Evolutionary conservation across 1,284 basidiomycete species (phyloP).

Genomic region (Malassezia caprae): DNA sequence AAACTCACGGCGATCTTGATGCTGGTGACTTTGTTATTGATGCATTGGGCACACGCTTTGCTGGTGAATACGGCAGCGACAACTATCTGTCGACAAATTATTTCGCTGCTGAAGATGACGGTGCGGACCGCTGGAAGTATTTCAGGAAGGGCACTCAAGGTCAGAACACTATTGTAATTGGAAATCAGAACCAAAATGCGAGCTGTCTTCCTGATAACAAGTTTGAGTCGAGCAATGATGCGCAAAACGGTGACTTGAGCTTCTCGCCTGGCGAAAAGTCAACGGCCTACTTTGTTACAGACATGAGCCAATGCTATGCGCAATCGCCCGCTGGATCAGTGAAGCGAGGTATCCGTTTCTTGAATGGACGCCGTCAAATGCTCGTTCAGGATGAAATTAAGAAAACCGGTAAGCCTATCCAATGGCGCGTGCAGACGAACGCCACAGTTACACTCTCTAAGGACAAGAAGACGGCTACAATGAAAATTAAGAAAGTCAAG

Average conservation of each 20-base stretch:
- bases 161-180: constrained; percentile 84
- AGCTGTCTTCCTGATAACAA: constrained; percentile 57
- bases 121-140: constrained; percentile 38
- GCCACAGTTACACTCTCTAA: constrained; percentile 53
- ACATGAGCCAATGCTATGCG: constrained; percentile 72
- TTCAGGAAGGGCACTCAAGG: constrained; percentile 94
- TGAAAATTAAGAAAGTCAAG: constrained; percentile 56
- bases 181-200: constrained; percentile 70
- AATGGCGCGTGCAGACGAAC: constrained; percentile 96
- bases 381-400: constrained; percentile 54
- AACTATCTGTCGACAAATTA: constrained; percentile 59
- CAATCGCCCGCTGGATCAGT: constrained; percentile 54
- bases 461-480: constrained; percentile 55
- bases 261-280: constrained; percentile 58
- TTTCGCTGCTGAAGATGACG: constrained; percentile 34
- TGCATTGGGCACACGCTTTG: constrained; percentile 86
- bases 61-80: constrained; percentile 81
- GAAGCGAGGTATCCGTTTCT: constrained; percentile 72
- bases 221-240: constrained; percentile 57
- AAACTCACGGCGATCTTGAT: constrained; percentile 89
- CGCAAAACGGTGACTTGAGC: constrained; percentile 64
- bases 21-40: constrained; percentile 89
- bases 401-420: constrained; percentile 50
- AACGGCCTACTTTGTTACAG: constrained; percentile 70
- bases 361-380: constrained; percentile 83